phyloP scores from a whole-genome alignment of 2,329 filamentous ascomycete genomes.

The Scedosporium minutisporum region DNA sequence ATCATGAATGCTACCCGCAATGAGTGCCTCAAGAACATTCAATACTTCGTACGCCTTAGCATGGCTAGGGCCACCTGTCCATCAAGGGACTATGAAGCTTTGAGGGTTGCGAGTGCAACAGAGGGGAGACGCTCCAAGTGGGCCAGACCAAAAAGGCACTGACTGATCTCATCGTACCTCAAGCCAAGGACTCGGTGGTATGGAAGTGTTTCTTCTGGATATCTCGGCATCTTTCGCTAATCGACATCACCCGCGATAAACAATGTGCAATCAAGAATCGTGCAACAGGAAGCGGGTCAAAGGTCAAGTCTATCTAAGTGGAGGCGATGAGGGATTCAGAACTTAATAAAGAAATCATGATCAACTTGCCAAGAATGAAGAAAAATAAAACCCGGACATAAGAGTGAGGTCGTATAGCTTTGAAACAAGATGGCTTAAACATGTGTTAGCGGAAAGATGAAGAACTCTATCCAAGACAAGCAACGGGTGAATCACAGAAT shows the following conservation, averaged over 20 bases:
- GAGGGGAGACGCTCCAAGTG: not conserved
- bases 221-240: not conserved
- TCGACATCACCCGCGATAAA: not conserved
- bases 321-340: not conserved
- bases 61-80: not conserved
- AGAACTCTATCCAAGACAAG: not conserved
- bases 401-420: not conserved
- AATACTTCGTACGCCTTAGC: not conserved
- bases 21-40: no score
- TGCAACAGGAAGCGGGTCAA: no score
- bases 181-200: not conserved
- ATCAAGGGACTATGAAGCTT: not conserved
- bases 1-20: not conserved
- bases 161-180: not conserved
- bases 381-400: not conserved
- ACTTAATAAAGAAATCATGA: not conserved
- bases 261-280: not conserved
- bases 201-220: not conserved
- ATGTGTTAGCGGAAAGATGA: not conserved
- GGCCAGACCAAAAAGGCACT: not conserved
- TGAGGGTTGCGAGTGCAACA: not conserved
- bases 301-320: not conserved
- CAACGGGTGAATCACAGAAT: not conserved
- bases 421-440: not conserved
- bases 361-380: not conserved